phyloP scores from a whole-genome alignment of 169 alveolate genomes.

The Plasmodium gonderi region DNA sequence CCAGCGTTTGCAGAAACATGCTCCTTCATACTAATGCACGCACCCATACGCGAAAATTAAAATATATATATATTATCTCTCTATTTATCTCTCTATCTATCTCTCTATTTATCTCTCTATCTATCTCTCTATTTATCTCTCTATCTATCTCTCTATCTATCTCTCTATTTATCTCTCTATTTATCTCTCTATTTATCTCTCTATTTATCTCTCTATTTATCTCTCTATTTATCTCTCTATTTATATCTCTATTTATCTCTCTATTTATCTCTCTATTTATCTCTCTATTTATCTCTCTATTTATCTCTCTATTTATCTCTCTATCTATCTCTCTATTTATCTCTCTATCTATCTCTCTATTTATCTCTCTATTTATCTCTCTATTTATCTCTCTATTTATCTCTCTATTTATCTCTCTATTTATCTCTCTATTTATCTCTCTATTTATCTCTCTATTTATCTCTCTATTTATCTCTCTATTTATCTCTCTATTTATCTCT shows the following conservation, averaged over 20 bases:
- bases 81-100: too few species aligned
- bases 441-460: not conserved
- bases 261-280: not conserved
- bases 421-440: not conserved
- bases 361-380: not conserved
- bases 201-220: too few species aligned
- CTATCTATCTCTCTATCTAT: not conserved
- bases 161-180: too few species aligned
- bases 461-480: not conserved
- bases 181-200: too few species aligned
- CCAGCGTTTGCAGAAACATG: too few species aligned
- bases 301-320: not conserved
- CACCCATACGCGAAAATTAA: too few species aligned
- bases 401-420: not conserved
- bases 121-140: not conserved
- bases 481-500: not conserved
- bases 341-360: not conserved
- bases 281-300: not conserved
- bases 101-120: not conserved
- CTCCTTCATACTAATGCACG: too few species aligned
- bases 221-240: not conserved
- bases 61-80: too few species aligned
- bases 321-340: not conserved
- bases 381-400: not conserved
- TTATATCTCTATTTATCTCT: not conserved